Evolutionary conservation across 306 rosid species (phyloP).

Genomic region (Rosa rugosa): DNA sequence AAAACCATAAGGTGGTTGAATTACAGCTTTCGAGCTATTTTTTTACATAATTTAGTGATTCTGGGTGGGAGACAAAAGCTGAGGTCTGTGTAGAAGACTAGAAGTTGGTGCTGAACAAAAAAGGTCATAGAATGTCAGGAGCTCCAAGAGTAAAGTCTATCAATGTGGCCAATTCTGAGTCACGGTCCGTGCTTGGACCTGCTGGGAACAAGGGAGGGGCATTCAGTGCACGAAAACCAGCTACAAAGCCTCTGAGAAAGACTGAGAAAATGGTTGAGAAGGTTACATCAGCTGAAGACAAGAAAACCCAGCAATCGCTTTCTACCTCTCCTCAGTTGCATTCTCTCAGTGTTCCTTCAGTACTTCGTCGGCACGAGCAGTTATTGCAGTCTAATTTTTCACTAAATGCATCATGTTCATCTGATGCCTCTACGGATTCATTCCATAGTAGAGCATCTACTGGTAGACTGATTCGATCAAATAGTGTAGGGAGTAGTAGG

Average conservation of each 20-base stretch:
- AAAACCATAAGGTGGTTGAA: constrained; percentile 21
- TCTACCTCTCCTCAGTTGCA: constrained; percentile 49
- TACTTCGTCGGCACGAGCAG: constrained; percentile 75
- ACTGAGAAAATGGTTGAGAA: constrained; percentile 47
- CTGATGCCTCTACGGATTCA: constrained; percentile 88
- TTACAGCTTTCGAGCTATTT: neutral
- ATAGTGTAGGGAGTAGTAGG: constrained; percentile 60
- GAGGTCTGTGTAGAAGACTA: neutral
- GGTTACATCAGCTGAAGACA: constrained; percentile 51
- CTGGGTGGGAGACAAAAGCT: neutral
- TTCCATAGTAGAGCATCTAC: constrained; percentile 80
- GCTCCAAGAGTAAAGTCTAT: constrained; percentile 82
- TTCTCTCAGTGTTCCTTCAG: constrained; percentile 46
- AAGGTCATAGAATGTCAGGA: constrained; percentile 55
- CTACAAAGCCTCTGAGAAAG: constrained; percentile 59
- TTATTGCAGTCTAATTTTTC: constrained; percentile 67
- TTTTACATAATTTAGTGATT: neutral
- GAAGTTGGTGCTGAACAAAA: constrained; percentile 9
- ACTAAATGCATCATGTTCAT: constrained; percentile 76
- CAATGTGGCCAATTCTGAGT: constrained; percentile 75
- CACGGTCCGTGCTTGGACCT: constrained; percentile 67
- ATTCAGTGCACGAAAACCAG: constrained; percentile 47
- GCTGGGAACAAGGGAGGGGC: constrained; percentile 71
- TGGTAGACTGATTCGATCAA: constrained; percentile 65
- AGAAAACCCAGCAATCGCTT: constrained; percentile 41